Conservation (phyloP, 257 asterid genomes). For the Nicotiana sylvestris region DNA sequence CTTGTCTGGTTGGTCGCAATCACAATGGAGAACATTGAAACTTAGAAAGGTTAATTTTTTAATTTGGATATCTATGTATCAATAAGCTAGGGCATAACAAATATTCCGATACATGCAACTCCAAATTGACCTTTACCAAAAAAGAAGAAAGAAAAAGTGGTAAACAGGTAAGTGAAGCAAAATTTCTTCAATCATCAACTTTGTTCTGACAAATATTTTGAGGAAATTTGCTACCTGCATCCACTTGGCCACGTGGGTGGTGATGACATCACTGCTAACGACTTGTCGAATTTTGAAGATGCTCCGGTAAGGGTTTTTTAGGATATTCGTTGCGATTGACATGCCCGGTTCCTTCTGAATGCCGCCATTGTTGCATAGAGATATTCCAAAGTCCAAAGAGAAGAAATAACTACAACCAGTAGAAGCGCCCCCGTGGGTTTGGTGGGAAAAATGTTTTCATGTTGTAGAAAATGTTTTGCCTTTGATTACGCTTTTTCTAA, state of each 20-base stretch:
- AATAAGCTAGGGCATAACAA: not conserved
- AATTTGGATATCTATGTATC: not conserved
- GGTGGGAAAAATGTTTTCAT: no score
- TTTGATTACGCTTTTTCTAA: no score
- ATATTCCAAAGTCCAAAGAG: no score
- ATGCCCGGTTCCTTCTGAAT: no score
- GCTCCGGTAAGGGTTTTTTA: not conserved
- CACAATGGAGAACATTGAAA: not conserved
- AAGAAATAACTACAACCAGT: no score
- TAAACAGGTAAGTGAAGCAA: not conserved
- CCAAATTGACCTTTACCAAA: not conserved
- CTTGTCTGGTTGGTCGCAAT: not conserved
- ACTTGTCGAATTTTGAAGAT: not conserved
- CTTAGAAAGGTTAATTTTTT: not conserved
- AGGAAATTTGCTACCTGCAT: slow-evolving; percentile 23
- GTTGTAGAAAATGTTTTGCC: no score
- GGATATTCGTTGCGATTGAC: not conserved
- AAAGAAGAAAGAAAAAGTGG: not conserved
- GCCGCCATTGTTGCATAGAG: no score
- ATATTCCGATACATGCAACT: no score
- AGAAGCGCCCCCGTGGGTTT: no score
- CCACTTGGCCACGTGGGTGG: slow-evolving; percentile 26
- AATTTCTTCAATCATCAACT: not conserved
- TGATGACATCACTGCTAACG: slow-evolving; percentile 21
- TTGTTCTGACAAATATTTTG: not conserved